Conservation (phyloP, 1,284 basidiomycete species). For the Ganoderma sp. region DNA sequence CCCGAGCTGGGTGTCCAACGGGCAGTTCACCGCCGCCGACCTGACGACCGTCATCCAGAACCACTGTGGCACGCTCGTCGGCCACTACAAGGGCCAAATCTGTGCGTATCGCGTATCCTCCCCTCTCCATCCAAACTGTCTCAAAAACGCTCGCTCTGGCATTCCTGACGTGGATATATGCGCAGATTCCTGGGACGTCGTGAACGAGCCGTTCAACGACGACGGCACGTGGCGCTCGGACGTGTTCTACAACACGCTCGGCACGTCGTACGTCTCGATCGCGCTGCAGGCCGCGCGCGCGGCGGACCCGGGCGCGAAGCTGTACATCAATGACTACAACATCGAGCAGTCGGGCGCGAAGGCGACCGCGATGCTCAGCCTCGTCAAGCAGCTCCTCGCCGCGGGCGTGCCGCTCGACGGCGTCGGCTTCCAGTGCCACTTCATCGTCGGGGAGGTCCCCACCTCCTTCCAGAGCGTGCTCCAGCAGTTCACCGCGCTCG, state of each 20-base stretch:
- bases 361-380: slow-evolving; percentile 51
- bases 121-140: no score
- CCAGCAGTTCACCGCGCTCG: slow-evolving; percentile 52
- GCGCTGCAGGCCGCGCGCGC: slow-evolving; percentile 52
- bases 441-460: slow-evolving; percentile 55
- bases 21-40: slow-evolving; percentile 50
- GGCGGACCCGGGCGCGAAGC: slow-evolving; percentile 52
- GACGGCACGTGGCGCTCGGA: slow-evolving; percentile 57
- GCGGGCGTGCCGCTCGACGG: slow-evolving; percentile 54
- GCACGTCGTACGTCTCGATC: slow-evolving; percentile 49
- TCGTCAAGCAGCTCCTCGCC: slow-evolving; percentile 50
- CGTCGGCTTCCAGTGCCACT: slow-evolving; percentile 56
- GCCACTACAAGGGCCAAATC: slow-evolving; percentile 58
- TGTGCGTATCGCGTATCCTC: slow-evolving; percentile 30
- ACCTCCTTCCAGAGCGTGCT: slow-evolving; percentile 48
- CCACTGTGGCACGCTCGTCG: slow-evolving; percentile 54
- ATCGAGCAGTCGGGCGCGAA: slow-evolving; percentile 47
- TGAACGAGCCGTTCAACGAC: slow-evolving; percentile 62
- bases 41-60: slow-evolving; percentile 53
- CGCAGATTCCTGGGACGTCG: slow-evolving; percentile 45
- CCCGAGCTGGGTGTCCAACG: slow-evolving; percentile 55
- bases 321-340: slow-evolving; percentile 63
- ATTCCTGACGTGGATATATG: slow-evolving; percentile 10
- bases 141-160: background rate
- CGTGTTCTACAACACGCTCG: slow-evolving; percentile 57